Conservation (phyloP, 495 filamentous ascomycete species). For the Rostrohypoxylon terebratum region DNA sequence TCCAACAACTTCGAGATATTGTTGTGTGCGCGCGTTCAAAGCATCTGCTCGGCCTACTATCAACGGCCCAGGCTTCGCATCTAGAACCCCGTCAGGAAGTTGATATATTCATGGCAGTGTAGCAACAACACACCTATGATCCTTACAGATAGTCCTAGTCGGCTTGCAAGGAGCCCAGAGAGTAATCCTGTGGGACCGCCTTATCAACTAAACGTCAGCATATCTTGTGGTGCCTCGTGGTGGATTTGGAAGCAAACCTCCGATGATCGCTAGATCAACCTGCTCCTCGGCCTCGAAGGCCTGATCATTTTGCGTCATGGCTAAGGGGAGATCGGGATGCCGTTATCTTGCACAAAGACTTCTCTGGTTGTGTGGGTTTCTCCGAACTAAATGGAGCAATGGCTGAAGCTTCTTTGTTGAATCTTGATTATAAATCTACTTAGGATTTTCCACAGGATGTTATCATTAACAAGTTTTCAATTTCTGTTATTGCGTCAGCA, state of each 20-base stretch:
- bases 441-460: background rate
- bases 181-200: constrained; percentile 46
- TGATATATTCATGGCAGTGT: background rate
- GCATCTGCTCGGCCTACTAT: constrained; percentile 45
- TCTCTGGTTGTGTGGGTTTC: background rate
- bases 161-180: constrained; percentile 38
- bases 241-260: constrained; percentile 18
- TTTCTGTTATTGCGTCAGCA: background rate
- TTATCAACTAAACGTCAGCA: constrained; percentile 17
- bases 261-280: constrained; percentile 38
- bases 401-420: background rate
- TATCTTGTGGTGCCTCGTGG: background rate
- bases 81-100: constrained; percentile 14
- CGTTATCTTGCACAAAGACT: background rate
- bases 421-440: constrained; percentile 14
- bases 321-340: background rate
- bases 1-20: constrained; percentile 42
- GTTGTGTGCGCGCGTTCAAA: constrained; percentile 47
- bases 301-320: constrained; percentile 27
- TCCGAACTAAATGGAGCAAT: background rate
- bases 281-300: constrained; percentile 17
- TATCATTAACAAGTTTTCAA: background rate
- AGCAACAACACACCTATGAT: constrained; percentile 32
- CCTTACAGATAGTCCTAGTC: constrained; percentile 38
- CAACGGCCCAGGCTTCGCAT: constrained; percentile 41